Percentiles rank a stretch among this genome's conserved stretches.
These are phyloP conservation scores for Didymella lethalis DNA, from an alignment of 2,329 filamentous ascomycete genomes.

Conservation along the genomic window DNA sequence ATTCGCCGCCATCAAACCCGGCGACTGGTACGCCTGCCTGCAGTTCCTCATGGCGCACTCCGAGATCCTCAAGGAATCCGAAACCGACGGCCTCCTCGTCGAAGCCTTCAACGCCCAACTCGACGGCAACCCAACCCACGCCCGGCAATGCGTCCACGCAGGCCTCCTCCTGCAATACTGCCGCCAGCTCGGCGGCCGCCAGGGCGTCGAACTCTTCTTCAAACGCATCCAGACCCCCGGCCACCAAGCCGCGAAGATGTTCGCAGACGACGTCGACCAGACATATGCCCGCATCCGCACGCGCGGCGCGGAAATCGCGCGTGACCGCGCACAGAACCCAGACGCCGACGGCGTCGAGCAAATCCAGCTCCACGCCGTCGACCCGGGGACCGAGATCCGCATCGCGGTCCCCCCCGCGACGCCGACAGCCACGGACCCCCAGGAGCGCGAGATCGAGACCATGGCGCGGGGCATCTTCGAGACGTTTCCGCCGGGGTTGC, in stretches of 20 bases:
- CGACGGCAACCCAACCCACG: slow-evolving; percentile 76
- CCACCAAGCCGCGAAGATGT: slow-evolving; percentile 89
- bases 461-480: slow-evolving; percentile 79
- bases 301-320: slow-evolving; percentile 75
- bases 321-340: slow-evolving; percentile 61
- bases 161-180: slow-evolving; percentile 94
- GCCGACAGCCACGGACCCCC: slow-evolving; percentile 49
- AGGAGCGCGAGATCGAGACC: slow-evolving; percentile 67
- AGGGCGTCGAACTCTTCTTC: slow-evolving; percentile 93
- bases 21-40: slow-evolving; percentile 76
- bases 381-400: slow-evolving; percentile 89
- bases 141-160: slow-evolving; percentile 90
- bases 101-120: slow-evolving; percentile 91
- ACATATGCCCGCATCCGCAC: slow-evolving; percentile 85
- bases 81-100: slow-evolving; percentile 89
- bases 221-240: slow-evolving; percentile 89
- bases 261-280: slow-evolving; percentile 88
- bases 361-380: slow-evolving; percentile 96
- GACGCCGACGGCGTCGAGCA: slow-evolving; percentile 79
- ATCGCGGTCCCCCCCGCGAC: slow-evolving; percentile 79
- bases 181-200: slow-evolving; percentile 83
- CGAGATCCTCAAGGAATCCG: slow-evolving; percentile 78
- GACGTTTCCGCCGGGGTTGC: slow-evolving; percentile 80
- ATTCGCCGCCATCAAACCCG: slow-evolving; percentile 79
- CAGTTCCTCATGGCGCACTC: slow-evolving; percentile 82